A percentile compares a stretch with the other conserved stretches of the same genome.
Evolutionary conservation across 2,329 filamentous ascomycete genomes (phyloP).

Genomic region (Botrytis byssoidea): DNA sequence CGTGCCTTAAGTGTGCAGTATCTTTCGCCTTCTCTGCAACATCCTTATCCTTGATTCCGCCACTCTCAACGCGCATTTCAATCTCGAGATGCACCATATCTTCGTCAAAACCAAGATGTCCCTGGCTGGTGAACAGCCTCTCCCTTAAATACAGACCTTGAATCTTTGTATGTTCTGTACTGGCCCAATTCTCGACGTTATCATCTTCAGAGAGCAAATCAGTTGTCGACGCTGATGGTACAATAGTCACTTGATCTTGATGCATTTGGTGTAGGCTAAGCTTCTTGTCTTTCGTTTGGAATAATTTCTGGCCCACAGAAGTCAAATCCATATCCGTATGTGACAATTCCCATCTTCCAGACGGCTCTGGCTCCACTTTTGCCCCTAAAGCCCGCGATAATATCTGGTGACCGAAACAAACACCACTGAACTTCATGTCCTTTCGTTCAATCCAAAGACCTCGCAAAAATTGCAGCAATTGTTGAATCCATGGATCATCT

Average conservation of each 20-base stretch:
- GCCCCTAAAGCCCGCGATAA: slow-evolving; percentile 68
- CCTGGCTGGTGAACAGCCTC: slow-evolving; percentile 73
- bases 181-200: slow-evolving; percentile 61
- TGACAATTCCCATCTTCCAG: slow-evolving; percentile 76
- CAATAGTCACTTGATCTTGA: slow-evolving; percentile 62
- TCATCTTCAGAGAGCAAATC: slow-evolving; percentile 26
- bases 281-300: slow-evolving; percentile 49
- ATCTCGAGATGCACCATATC: slow-evolving; percentile 61
- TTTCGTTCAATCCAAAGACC: slow-evolving; percentile 57
- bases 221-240: slow-evolving; percentile 52
- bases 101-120: slow-evolving; percentile 78
- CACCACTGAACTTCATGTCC: slow-evolving; percentile 69
- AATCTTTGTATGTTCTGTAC: slow-evolving; percentile 64
- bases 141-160: slow-evolving; percentile 74
- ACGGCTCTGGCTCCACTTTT: slow-evolving; percentile 63
- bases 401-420: slow-evolving; percentile 89
- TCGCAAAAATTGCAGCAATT: slow-evolving; percentile 66
- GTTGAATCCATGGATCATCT: slow-evolving; percentile 71
- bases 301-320: slow-evolving; percentile 66
- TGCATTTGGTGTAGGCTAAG: slow-evolving; percentile 78
- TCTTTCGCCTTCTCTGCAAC: slow-evolving; percentile 66
- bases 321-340: slow-evolving; percentile 69
- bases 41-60: slow-evolving; percentile 70
- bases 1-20: slow-evolving; percentile 66
- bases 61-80: slow-evolving; percentile 65